Evolutionary conservation across 306 rosid genomes (phyloP), one percentile per base, ranked within the genome.

Genomic region (Quercus engelmannii): DNA sequence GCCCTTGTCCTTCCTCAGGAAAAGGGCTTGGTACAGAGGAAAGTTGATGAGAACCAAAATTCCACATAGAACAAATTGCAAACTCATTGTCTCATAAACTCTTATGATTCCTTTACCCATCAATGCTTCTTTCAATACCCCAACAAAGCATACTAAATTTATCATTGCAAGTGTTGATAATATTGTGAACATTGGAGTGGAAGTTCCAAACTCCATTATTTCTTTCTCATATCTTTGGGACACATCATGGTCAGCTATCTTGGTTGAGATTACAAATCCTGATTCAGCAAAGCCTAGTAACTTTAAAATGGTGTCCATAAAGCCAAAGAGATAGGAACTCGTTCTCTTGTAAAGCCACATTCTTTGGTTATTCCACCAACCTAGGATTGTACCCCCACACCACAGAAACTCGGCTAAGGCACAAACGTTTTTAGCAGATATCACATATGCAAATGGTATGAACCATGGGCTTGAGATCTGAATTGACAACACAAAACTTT

Each of bases 281-380:
- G 87, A 78, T 4, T 85, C 51, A 12, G 91, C 74, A 55, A 85
- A 69, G 0, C 99, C 97, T 0, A 89, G 79, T 8, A 19, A 49
- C 80, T 87, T 83, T 62, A 90, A 81, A 67, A 85, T 62, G n/a
- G 88, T 85, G 76, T 92, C 97, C 17, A 79, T 41, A 69, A 87
- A 83, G 11, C 89, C 92, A 84, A 90, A 92, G 17, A 89, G 78
- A 78, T 86, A 94, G 71, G 95, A 88, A 75, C 89, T 85, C 74
- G 90, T 77, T 84, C 97, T 81, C 85, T 91, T 92, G 86, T 92
- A 94, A 1, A 94, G 85, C 92, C 99, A 90, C 3, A 94, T 92
- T 6, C 97, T 43, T 33, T 79, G 88, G 1, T 90, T 91, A 84
- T 94, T 92, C 99, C 97, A 94, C 99, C 97, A 94, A 4, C 97